Conservation (phyloP, 768 basidiomycete genomes). For the Brasilioporus rufonigricans region DNA sequence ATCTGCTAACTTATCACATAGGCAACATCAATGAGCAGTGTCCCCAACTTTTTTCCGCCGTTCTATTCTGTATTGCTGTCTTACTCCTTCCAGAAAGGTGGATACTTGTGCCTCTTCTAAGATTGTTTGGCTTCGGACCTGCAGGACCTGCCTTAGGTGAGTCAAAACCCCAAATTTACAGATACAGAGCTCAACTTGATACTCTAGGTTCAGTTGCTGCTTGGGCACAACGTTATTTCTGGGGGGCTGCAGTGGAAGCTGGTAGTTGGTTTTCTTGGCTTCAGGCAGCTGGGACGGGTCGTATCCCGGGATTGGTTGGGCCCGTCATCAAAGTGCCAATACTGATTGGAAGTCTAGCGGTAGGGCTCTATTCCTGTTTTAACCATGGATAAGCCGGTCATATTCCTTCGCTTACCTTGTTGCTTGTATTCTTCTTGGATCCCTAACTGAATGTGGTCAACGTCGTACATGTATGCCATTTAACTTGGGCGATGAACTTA, state of each 20-base stretch:
- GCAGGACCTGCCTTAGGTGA: slow-evolving; percentile 8
- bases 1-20: background rate
- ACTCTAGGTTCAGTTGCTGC: background rate
- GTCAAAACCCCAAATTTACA: too few species aligned
- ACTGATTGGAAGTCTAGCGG: background rate
- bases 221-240: background rate
- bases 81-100: slow-evolving; percentile 14
- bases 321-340: background rate
- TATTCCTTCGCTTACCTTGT: background rate
- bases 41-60: slow-evolving; percentile 1
- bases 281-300: background rate
- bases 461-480: too few species aligned
- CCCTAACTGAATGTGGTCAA: too few species aligned
- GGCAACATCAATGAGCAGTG: slow-evolving; percentile 14
- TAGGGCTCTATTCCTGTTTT: background rate
- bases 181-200: background rate
- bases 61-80: background rate
- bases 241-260: background rate
- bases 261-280: background rate
- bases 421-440: too few species aligned
- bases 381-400: background rate
- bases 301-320: background rate
- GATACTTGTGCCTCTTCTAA: slow-evolving; percentile 7
- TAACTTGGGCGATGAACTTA: too few species aligned
- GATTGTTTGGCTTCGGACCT: slow-evolving; percentile 14